Conservation (phyloP, 805 yeast species). For the Metschnikowia orientalis region DNA sequence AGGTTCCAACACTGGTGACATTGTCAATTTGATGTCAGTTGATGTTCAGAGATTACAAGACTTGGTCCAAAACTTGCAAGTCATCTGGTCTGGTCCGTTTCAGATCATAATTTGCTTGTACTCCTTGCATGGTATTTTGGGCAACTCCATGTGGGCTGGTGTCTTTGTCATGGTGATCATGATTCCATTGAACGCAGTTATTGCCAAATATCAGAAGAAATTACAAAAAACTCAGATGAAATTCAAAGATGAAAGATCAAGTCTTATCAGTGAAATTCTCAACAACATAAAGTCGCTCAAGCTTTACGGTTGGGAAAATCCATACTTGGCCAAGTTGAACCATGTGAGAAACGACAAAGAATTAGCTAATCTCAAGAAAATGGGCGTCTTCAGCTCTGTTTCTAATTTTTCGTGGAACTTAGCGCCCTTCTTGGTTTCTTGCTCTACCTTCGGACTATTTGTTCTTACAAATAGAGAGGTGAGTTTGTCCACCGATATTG, state of each 20-base stretch:
- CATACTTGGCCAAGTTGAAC: conserved; percentile 69
- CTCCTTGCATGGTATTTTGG: conserved; percentile 68
- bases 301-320: conserved; percentile 92
- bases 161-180: conserved; percentile 70
- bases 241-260: conserved; percentile 86
- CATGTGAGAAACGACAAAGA: conserved; percentile 87
- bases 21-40: conserved; percentile 91
- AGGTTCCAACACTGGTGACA: conserved; percentile 80
- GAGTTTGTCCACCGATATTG: conserved; percentile 84
- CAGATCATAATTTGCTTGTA: conserved; percentile 73
- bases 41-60: conserved; percentile 89
- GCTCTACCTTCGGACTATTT: conserved; percentile 83
- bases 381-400: conserved; percentile 69
- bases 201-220: conserved; percentile 63
- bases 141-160: conserved; percentile 96
- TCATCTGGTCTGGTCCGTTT: conserved; percentile 91
- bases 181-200: conserved; percentile 71
- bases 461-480: conserved; percentile 49
- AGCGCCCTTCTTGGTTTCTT: conserved; percentile 86
- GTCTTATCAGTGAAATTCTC: conserved; percentile 81
- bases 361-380: conserved; percentile 65
- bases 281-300: conserved; percentile 90
- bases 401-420: conserved; percentile 74
- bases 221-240: conserved; percentile 85
- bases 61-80: conserved; percentile 68